Conservation (phyloP, 441 rosid genomes). For the Aleurites moluccanus region DNA sequence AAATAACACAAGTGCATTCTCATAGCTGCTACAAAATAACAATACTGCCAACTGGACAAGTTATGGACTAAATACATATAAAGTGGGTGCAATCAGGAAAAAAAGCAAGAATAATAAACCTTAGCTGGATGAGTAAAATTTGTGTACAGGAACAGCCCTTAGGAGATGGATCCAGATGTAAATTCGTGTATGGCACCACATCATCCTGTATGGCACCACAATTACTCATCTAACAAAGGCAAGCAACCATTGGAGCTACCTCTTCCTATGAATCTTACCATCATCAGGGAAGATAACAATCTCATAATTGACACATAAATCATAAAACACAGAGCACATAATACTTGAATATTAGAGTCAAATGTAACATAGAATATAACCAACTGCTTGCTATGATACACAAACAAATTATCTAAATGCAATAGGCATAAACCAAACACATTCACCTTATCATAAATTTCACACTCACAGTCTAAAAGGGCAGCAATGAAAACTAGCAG, state of each 20-base stretch:
- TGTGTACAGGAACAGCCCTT: slow-evolving; percentile 53
- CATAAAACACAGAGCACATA: slow-evolving; percentile 14
- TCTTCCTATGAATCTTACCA: slow-evolving; percentile 38
- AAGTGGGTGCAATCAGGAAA: slow-evolving; percentile 32
- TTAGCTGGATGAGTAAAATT: slow-evolving; percentile 57
- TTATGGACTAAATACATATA: slow-evolving; percentile 19
- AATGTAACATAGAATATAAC: background rate
- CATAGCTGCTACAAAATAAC: slow-evolving; percentile 20
- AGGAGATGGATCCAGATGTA: slow-evolving; percentile 57
- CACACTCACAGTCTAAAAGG: background rate
- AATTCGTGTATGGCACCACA: slow-evolving; percentile 38
- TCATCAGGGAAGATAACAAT: slow-evolving; percentile 13
- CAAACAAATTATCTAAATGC: background rate
- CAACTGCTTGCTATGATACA: background rate
- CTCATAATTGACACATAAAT: slow-evolving; percentile 22
- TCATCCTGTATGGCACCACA: slow-evolving; percentile 68
- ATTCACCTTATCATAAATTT: background rate
- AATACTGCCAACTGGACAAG: slow-evolving; percentile 19
- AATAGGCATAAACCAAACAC: background rate
- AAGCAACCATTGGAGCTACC: slow-evolving; percentile 47
- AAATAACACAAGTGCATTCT: slow-evolving; percentile 3
- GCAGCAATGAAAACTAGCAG: slow-evolving; percentile 7
- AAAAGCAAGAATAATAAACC: slow-evolving; percentile 56
- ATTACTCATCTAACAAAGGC: slow-evolving; percentile 61
- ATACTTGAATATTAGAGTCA: background rate